Evolutionary conservation across 2,329 filamentous ascomycete species (phyloP), one percentile per base, ranked within the genome.

Genomic region (Bisporella sp.): DNA sequence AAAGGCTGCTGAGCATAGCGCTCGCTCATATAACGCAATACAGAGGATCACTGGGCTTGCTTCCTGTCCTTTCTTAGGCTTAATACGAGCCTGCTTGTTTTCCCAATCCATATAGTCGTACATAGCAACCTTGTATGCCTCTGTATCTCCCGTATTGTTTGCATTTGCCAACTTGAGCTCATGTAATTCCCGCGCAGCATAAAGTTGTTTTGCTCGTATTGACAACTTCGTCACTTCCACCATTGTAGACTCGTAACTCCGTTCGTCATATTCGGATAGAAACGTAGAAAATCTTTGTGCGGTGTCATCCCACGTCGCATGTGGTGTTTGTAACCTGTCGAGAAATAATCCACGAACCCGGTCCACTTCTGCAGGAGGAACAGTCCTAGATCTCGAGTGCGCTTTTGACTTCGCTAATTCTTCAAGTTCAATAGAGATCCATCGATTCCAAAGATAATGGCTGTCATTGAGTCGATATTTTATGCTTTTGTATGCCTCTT

Each of bases 51-150:
- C 64, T 31, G 73, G 68, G 13, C 72, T 66, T 29, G 71, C 67
- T 8, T 68, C 64, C 45, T 71, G 68, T 46, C 73, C 72, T 41
- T 71, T 72, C 46, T 74, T 65, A 68, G 56, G 58, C 60, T 76
- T 82, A 54, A 78, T 78, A 58, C 77, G 77, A 56, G 73, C 75
- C 62, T 82, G 79, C 13, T 69, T 73, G 61, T 84, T 77, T 71
- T 99, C 93, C 87, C 89, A 96, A 48, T 88, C 83, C 13, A 97
- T 73, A 61, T 99, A 99, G 49, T 86, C 79, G 4, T 66, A 69
- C 69, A 84, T 73, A 41, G 69, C 65, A 21, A 66, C 58, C 59
- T 73, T 74, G 51, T 85, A 73, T 4, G 73, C 73, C 8, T 79
- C 76, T 31, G 70, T 65, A 57, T 88, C 78, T 50, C 73, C 75